phyloP scores from a whole-genome alignment of 257 asterid genomes.

The Solanum clarkiae region DNA sequence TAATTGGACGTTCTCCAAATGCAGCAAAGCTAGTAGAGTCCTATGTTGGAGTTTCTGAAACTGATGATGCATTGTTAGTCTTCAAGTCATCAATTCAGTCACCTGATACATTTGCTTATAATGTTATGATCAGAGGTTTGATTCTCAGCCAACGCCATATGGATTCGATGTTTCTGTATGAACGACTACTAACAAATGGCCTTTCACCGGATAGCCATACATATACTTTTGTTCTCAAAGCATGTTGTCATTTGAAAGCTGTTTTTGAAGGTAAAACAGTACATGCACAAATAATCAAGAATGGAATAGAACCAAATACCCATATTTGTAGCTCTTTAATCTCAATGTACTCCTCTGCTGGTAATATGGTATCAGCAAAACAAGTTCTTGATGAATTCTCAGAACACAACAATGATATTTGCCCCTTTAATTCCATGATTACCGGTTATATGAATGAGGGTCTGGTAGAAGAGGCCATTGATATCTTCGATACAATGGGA shows the following conservation, averaged over 20 bases:
- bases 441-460: conserved; percentile 12
- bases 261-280: conserved; percentile 8
- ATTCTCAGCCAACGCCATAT: neutral
- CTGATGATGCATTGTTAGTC: conserved; percentile 1
- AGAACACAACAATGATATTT: neutral
- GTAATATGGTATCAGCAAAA: conserved; percentile 5
- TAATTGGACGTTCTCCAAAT: conserved; percentile 1
- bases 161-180: conserved; percentile 1
- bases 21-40: conserved; percentile 13
- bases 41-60: conserved; percentile 2
- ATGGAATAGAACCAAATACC: neutral
- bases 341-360: conserved; percentile 9
- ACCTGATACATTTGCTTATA: conserved; percentile 16
- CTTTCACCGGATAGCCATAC: conserved; percentile 10
- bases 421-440: conserved; percentile 10
- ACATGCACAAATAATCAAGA: conserved; percentile 16
- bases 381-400: neutral
- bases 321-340: conserved; percentile 7
- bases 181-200: neutral
- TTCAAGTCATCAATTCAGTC: neutral
- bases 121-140: conserved; percentile 17
- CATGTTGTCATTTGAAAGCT: conserved; percentile 17
- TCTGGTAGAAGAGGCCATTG: neutral
- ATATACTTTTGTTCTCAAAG: conserved; percentile 17
- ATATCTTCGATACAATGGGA: neutral